Evolutionary conservation across 257 asterid genomes (phyloP), one percentile per base, ranked within the genome.

Genomic region (Primulina huaijiensis): DNA sequence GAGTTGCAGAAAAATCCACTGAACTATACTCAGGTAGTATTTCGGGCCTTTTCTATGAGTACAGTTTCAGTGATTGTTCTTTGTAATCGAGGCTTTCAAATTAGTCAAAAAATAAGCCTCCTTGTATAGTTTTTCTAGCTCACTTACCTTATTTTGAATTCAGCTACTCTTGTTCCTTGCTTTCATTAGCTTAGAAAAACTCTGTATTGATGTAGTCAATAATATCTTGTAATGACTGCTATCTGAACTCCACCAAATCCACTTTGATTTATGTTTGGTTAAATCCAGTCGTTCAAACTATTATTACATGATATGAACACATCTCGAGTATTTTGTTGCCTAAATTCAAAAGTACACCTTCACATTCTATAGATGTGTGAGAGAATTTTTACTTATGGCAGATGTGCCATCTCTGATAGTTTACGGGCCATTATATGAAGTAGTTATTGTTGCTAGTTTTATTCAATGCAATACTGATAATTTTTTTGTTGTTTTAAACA

Each of bases 1-100:
- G 99, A 94, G 85, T 76, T 89, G 84, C 98, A 91, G 86, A 94
- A 91, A 65, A 86, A 94, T 79, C 96, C 97, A 71, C 86, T 94
- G 72, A 94, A 94, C 84, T 94, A 84, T 67, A 91, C 98, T 21
- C 99, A 94, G 98, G 99, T 91, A 74, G 73, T 67, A 30, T 58
- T 74, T 60, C 40, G 8, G 60, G 67, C 59, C 43, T 17, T 16
- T 68, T 68, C 52, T 58, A 23, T 40, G 8, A 62, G 23, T 31
- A 30, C 63, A 46, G 40, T 16, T 2, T 59, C 43, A 14, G 65
- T 37, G 8, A 35, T 58, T 37, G 37, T 69, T 16, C 23, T 38
- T 46, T 27, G 17, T 62, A 50, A 60, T 64, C 64, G 59, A 59
- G 62, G 58, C 21, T 58, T 12, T 35, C 55, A 19, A 19, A 52